Base-by-base conservation (phyloP, 2,329 filamentous ascomycete species). In the Sarocladiaceae sp. region DNA sequence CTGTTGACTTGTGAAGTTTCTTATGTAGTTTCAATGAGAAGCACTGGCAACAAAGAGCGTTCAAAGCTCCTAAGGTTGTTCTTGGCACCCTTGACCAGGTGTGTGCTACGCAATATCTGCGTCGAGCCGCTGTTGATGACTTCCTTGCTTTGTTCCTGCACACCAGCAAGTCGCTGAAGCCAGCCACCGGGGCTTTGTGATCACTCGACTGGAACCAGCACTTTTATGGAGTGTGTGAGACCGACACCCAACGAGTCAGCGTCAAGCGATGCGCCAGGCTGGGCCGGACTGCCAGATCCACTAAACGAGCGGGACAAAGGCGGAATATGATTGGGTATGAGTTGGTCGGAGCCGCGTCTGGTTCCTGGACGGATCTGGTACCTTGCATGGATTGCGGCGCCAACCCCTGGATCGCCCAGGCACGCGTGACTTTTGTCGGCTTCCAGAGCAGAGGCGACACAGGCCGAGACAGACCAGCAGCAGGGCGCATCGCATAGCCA, bases 361-460 rank as follows among this genome's bases (percentile, higher is more conserved):
- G 44, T 33, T 48, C 44, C 44, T 48, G 44, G 26, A 33, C 26
- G 44, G 44, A 48, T 48, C 44, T 48, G 26, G 44, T 48, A 48
- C 44, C 44, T 48, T 48, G 44, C 40, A 46, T 46, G 40, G 40
- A 22, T 46, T 18, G 40, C 44, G 26, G 33, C 44, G n/a, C 28
- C 44, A 31, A 33, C 44, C 44, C 44, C 44, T 48, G 44, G 17
- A 33, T 26, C 28, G 22, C n/a, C 44, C 44, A 48, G 44, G 44
- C 31, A 48, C 44, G 44, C 44, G 44, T 48, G 44, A 48, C 44
- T 33, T 48, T 28, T 22, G 8, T 48, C 44, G 44, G 44, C 44
- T 48, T 20, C n/a, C 33, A 29, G 28, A 44, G 40, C 18, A 44
- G 22, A 44, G 40, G 40, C 40, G 25, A 48, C 44, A 48, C 44